Percentiles rank a stretch among this genome's conserved stretches.
phyloP scores from a whole-genome alignment of 2,329 filamentous ascomycete genomes.

The Helminthosporium solani region DNA sequence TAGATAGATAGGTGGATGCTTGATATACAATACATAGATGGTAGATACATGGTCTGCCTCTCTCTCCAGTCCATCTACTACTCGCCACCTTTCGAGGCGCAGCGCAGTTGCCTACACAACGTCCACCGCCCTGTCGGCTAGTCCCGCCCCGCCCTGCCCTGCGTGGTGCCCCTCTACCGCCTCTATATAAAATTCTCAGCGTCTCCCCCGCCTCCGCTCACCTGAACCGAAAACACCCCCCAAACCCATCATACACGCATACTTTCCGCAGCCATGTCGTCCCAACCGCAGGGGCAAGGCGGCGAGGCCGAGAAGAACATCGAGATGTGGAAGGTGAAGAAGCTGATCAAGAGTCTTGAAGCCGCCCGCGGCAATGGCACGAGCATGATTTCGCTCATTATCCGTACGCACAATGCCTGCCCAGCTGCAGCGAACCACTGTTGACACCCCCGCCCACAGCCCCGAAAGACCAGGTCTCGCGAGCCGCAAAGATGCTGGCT shows the following conservation, averaged over 20 bases:
- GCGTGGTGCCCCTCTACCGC: constrained; percentile 13
- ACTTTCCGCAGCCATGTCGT: constrained; percentile 15
- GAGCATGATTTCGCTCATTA: constrained; percentile 99
- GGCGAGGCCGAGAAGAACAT: constrained; percentile 98
- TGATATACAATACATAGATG: too few species aligned
- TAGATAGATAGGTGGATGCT: too few species aligned
- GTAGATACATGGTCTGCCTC: too few species aligned
- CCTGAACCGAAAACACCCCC: constrained; percentile 9
- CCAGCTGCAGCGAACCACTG: background rate
- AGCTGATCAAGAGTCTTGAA: constrained; percentile 98
- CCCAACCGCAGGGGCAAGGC: constrained; percentile 54
- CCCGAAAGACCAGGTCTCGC: constrained; percentile 96
- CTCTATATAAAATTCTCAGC: constrained; percentile 16
- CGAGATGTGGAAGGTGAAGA: constrained; percentile 97
- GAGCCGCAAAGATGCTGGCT: constrained; percentile 98
- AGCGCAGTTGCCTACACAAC: constrained; percentile 9
- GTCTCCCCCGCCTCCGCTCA: constrained; percentile 9
- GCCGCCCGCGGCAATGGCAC: constrained; percentile 97
- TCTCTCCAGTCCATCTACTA: too few species aligned
- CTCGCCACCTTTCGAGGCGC: constrained; percentile 11
- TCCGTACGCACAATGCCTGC: constrained; percentile 64
- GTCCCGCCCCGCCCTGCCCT: too few species aligned
- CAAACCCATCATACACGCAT: constrained; percentile 3
- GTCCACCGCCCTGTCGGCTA: constrained; percentile 17
- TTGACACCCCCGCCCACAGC: constrained; percentile 59